These are phyloP conservation scores for Suillus placidus DNA, from an alignment of 768 basidiomycete species.

Conservation along the genomic window DNA sequence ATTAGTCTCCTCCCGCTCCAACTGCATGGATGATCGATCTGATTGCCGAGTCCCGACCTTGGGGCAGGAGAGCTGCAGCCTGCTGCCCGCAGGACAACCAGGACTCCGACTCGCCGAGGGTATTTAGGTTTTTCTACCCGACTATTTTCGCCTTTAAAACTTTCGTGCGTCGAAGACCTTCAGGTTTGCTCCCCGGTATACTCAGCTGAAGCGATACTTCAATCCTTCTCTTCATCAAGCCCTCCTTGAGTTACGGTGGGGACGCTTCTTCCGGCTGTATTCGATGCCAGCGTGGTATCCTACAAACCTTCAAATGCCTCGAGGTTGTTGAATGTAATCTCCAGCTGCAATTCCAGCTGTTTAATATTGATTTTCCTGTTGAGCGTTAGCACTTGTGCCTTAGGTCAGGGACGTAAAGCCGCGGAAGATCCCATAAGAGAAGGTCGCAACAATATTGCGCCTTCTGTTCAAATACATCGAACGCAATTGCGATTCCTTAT, in stretches of 20 bases:
- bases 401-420: neutral
- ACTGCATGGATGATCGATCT: neutral
- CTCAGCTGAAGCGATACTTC: neutral
- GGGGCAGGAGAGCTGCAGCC: too few relatives aligned
- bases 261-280: neutral
- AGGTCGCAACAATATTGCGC: neutral
- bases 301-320: neutral
- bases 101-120: neutral
- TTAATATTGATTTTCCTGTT: neutral
- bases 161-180: neutral
- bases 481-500: slow-evolving; percentile 8
- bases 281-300: neutral
- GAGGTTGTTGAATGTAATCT: neutral
- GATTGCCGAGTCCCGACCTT: too few relatives aligned
- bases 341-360: neutral
- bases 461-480: slow-evolving; percentile 1
- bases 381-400: neutral
- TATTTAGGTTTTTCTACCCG: neutral
- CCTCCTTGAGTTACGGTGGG: neutral
- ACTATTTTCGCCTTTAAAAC: neutral
- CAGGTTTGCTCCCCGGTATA: neutral
- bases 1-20: neutral
- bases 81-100: too few relatives aligned
- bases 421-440: slow-evolving; percentile 6
- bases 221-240: neutral